phyloP scores from a whole-genome alignment of 345 rosid species.

The Syzygium oleosum region DNA sequence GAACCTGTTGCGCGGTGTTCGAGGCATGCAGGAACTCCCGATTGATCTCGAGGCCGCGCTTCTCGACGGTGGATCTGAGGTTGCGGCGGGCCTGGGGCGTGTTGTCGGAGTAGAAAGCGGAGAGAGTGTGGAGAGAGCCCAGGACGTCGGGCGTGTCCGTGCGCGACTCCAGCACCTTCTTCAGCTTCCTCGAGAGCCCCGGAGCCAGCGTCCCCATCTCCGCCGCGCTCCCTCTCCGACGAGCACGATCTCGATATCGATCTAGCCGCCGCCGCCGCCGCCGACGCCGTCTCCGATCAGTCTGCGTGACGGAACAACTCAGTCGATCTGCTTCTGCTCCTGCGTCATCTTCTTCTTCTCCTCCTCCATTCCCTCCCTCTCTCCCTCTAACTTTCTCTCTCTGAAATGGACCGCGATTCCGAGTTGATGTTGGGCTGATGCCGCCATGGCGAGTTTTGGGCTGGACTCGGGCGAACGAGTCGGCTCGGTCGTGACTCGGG shows the following conservation, averaged over 20 bases:
- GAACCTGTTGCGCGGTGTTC: slow-evolving; percentile 51
- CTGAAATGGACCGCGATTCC: neutral
- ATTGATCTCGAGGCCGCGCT: slow-evolving; percentile 84
- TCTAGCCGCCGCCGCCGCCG: neutral
- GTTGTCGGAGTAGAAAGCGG: slow-evolving; percentile 76
- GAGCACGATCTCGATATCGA: neutral
- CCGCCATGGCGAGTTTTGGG: neutral
- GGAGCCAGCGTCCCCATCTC: slow-evolving; percentile 76
- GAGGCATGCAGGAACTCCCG: slow-evolving; percentile 74
- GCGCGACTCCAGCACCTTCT: slow-evolving; percentile 86
- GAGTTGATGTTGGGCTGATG: neutral
- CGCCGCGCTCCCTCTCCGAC: slow-evolving; percentile 1
- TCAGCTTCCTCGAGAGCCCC: slow-evolving; percentile 86
- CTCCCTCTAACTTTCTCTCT: neutral
- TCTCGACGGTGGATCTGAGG: slow-evolving; percentile 97
- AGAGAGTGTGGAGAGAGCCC: slow-evolving; percentile 75
- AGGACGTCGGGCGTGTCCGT: slow-evolving; percentile 83
- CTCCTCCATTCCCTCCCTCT: neutral
- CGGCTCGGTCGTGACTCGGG: too few relatives aligned
- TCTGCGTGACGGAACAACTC: neutral
- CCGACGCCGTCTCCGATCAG: neutral
- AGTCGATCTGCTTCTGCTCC: neutral
- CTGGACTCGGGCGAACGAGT: neutral
- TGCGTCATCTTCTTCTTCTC: neutral
- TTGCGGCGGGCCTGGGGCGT: slow-evolving; percentile 84